Evolutionary conservation across 352 stramenopile genomes (phyloP).

Genomic region (Phytopythium litorale): DNA sequence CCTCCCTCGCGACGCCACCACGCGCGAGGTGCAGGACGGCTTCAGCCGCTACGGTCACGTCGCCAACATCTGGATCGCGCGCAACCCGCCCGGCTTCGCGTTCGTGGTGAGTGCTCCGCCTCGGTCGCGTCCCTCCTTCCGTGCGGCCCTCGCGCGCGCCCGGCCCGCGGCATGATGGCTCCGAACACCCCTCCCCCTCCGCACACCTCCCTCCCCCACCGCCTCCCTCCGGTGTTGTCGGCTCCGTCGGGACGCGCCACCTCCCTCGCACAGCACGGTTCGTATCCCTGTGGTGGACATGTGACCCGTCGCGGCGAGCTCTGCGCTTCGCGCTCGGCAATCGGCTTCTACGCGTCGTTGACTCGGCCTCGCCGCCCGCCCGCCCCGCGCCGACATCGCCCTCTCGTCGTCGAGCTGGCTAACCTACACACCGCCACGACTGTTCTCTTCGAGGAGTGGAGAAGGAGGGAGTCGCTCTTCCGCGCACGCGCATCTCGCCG

Average conservation of each 20-base stretch:
- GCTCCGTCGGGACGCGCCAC: not conserved
- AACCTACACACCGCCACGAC: not conserved
- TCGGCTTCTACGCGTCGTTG: not conserved
- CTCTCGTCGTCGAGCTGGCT: not conserved
- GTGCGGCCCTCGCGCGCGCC: not conserved
- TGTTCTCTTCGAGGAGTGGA: not conserved
- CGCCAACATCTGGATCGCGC: constrained; percentile 85
- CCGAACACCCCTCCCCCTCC: constrained; percentile 9
- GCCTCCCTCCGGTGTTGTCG: constrained; percentile 1
- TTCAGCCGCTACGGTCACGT: constrained; percentile 85
- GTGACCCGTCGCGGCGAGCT: not conserved
- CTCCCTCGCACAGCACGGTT: not conserved
- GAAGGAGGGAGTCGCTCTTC: not conserved
- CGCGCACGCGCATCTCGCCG: not conserved
- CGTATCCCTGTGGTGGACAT: not conserved
- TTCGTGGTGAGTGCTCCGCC: constrained; percentile 81
- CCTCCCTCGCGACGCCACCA: constrained; percentile 75
- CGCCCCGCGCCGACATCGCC: not conserved
- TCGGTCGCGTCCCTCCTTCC: constrained; percentile 10
- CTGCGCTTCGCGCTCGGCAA: not conserved
- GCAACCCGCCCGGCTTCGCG: constrained; percentile 84
- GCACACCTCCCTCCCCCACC: constrained; percentile 1
- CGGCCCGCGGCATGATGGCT: constrained; percentile 30
- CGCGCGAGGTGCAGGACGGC: constrained; percentile 75
- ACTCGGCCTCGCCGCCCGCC: not conserved